Evolutionary conservation across 768 basidiomycete species (phyloP), one percentile per base, ranked within the genome.

Genomic region (Tulasnella sp.): DNA sequence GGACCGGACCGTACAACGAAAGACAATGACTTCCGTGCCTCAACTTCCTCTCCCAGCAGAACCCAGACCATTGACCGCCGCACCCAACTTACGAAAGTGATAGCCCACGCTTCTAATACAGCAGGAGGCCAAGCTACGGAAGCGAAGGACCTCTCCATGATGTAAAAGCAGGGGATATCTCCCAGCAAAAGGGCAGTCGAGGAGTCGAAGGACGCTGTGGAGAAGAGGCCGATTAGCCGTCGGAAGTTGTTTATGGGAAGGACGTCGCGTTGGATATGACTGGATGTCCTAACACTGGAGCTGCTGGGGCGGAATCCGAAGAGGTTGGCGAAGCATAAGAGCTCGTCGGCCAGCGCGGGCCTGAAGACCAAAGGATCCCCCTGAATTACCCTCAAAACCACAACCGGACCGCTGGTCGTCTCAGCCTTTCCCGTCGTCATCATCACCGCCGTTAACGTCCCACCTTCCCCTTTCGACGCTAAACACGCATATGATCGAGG

Each of bases 261-360:
- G 76, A 76, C 34, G 42, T 74, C 22, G 76, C 76, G 17, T 17
- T 54, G 12, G 76, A 77, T 52, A 76, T 77, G 76, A 8, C 34
- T 17, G 76, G 74, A 36, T 77, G 76, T 75, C 76, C 77, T 40
- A 40, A 45, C 29, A 14, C 39, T 8, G 15, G 29, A 76, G 22
- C 25, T n/a, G 54, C 42, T 17, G 71, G 39, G 7, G 68, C 12
- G 7, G 15, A 69, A 22, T n/a, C 34, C 39, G 39, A 40, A 40
- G 39, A 9, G n/a, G 19, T 6, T 17, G 7, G 58, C 58, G 19
- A 25, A 14, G 7, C 6, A 40, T 6, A 40, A 40, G 39, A 40
- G n/a, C n/a, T n/a, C n/a, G 39, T 40, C 39, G 7, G 39, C 39
- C 6, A 40, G 39, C 39, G 39, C 39, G 39, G 39, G 7, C 39